Conservation (phyloP, 2,329 filamentous ascomycete genomes). For the Macrophomina tecta region DNA sequence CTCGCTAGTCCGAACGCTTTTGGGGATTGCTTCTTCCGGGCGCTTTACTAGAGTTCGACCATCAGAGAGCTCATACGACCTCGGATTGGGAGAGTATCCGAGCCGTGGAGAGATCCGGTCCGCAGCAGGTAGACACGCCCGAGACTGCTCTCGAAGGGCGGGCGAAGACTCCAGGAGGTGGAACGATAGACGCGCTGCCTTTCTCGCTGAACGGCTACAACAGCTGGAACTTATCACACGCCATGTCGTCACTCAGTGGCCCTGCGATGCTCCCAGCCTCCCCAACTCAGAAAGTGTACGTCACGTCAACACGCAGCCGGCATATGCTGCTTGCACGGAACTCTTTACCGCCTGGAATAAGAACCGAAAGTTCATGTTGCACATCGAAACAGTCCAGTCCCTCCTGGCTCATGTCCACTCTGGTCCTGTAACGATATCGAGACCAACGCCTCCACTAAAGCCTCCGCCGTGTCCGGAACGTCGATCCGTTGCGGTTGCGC, state of each 20-base stretch:
- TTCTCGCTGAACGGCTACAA: neutral
- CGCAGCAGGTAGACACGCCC: neutral
- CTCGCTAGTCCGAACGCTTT: neutral
- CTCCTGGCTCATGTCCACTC: neutral
- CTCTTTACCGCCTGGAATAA: slow-evolving; percentile 4
- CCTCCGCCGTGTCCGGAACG: neutral
- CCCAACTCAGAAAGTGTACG: neutral
- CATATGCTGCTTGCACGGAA: neutral
- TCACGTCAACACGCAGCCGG: neutral
- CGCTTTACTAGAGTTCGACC: neutral
- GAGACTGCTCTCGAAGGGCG: too few relatives aligned
- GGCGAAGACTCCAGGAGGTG: too few relatives aligned
- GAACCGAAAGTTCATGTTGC: slow-evolving; percentile 14
- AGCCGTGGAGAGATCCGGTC: neutral
- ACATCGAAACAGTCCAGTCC: neutral
- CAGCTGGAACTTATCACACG: neutral
- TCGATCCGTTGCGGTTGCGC: neutral
- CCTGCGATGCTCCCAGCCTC: neutral
- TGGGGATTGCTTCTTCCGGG: slow-evolving; percentile 3
- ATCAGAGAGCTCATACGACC: neutral
- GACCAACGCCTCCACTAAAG: too few relatives aligned
- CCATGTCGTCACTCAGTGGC: neutral
- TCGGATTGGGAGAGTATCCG: neutral
- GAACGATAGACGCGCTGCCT: too few relatives aligned
- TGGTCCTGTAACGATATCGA: neutral